Evolutionary conservation across 345 rosid species (phyloP).

Genomic region (Hypericum androsaemum): DNA sequence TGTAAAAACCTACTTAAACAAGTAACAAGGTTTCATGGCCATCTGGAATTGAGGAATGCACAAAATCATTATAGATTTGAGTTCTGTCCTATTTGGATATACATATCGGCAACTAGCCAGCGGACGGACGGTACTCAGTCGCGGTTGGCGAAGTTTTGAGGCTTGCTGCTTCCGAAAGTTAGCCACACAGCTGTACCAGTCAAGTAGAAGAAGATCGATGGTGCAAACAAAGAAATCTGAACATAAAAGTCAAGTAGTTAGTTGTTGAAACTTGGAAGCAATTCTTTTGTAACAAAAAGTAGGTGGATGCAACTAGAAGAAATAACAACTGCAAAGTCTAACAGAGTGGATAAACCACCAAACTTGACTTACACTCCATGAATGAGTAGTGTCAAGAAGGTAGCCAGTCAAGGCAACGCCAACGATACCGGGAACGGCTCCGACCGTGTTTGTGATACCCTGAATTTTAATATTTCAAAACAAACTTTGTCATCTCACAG

Average conservation of each 20-base stretch:
- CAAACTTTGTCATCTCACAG: not conserved
- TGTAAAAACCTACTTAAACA: no score
- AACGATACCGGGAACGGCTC: constrained; percentile 86
- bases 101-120: not conserved
- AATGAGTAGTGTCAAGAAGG: constrained; percentile 85
- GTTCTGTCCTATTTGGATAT: constrained; percentile 7
- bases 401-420: constrained; percentile 92
- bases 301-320: not conserved
- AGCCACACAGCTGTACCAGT: constrained; percentile 86
- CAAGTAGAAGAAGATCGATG: constrained; percentile 88
- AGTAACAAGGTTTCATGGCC: not conserved
- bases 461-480: constrained; percentile 15
- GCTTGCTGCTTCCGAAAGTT: constrained; percentile 78
- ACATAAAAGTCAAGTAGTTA: constrained; percentile 4
- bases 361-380: constrained; percentile 79
- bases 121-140: constrained; percentile 18
- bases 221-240: constrained; percentile 74
- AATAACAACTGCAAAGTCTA: not conserved
- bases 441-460: constrained; percentile 90
- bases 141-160: constrained; percentile 51
- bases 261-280: not conserved
- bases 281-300: not conserved
- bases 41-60: constrained; percentile 7
- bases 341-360: not conserved
- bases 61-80: constrained; percentile 1